Evolutionary conservation across 441 rosid genomes (phyloP), one percentile per base, ranked within the genome.

Genomic region (Eutrema salsugineum): DNA sequence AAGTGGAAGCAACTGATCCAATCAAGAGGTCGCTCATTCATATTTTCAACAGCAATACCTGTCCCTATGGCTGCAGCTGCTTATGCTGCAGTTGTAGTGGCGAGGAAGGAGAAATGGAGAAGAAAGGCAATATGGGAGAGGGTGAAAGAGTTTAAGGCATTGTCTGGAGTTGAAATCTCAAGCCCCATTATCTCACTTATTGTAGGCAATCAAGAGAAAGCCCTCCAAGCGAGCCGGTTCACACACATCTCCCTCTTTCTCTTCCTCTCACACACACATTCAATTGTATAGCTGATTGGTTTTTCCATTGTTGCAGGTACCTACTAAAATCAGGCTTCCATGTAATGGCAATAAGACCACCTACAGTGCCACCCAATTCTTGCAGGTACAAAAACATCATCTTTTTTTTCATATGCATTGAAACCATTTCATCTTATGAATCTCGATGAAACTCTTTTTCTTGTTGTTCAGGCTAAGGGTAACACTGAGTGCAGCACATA

Each of bases 291-390:
- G 68, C 55, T 75, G 43, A 24, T 53, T 81, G 57, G 4, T 19
- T 30, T 48, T 10, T 71, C 24, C 48, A 22, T 68, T 20, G 15
- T 61, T 68, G 62, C 79, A 90, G 99, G 88, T 83, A 87, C 68
- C 70, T 92, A 79, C 46, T 94, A 65, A 78, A 80, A 72, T 89
- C 91, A 62, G 97, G 99, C n/a, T 90, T 94, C 70, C 97, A 92
- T 63, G 97, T 92, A 38, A 85, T 92, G 75, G 94, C 99, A 53
- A 92, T 91, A 67, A 81, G 97, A 79, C 99, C 97, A 33, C 97
- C 99, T 59, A 91, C 97, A n/a, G 97, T 94, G 66, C 97, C 97
- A 72, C 83, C 93, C 53, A 94, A 94, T 73, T 91, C 94, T 66
- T 94, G 97, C 97, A 86, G 99, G 97, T 94, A 70, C 7, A 24